Conservation (phyloP, 2,329 filamentous ascomycete species). For the Kalmusia sp. region DNA sequence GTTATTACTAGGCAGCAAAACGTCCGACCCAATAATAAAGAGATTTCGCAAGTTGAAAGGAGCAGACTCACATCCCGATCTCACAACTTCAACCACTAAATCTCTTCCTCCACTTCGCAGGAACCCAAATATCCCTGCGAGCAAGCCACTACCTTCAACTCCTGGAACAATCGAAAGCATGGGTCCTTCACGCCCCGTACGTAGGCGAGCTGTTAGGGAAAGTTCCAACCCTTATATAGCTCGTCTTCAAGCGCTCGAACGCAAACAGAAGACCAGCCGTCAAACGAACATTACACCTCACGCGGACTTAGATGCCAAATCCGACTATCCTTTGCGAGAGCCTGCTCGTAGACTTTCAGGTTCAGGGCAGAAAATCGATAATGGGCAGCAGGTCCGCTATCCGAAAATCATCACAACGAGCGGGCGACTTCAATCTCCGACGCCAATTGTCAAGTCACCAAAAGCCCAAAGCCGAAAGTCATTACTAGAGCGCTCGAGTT, state of each 20-base stretch:
- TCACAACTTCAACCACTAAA: too few relatives aligned
- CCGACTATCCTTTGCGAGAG: background rate
- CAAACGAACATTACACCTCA: background rate
- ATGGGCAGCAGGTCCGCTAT: background rate
- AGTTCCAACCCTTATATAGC: background rate
- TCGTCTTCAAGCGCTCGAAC: background rate
- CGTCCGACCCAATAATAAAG: too few relatives aligned
- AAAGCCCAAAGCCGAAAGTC: too few relatives aligned
- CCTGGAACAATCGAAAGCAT: background rate
- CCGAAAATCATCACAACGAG: background rate
- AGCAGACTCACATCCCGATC: too few relatives aligned
- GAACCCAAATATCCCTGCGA: background rate
- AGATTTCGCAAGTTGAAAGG: too few relatives aligned
- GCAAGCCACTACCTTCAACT: background rate
- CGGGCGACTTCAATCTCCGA: too few relatives aligned
- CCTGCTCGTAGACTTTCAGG: background rate
- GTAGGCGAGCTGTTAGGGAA: constrained; percentile 3
- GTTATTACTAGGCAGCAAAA: too few relatives aligned
- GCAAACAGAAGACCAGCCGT: background rate
- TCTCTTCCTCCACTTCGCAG: background rate
- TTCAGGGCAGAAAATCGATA: too few relatives aligned
- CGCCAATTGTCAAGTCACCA: too few relatives aligned
- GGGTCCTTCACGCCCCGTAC: background rate
- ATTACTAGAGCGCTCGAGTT: background rate
- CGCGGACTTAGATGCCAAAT: background rate